Percentiles rank a stretch among this genome's conserved stretches.
Conservation (phyloP, 75 land plant genomes). For the Selaginella moellendorffii region DNA sequence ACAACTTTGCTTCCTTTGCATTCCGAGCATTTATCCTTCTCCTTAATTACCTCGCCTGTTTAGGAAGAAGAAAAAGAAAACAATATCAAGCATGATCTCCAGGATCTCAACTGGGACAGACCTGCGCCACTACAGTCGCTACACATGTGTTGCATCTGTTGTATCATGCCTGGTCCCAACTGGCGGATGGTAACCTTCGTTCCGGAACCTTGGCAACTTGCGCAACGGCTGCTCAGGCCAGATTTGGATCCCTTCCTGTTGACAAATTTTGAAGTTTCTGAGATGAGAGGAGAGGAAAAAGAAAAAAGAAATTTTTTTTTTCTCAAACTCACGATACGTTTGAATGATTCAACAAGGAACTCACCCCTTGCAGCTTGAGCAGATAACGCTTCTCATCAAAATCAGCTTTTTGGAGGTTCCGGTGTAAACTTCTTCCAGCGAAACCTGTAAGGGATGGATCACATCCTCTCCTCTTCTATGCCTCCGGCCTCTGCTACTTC, state of each 20-base stretch:
- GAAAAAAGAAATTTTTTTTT: background rate
- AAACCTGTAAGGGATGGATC: constrained; percentile 46
- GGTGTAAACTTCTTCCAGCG: constrained; percentile 1
- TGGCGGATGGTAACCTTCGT: constrained; percentile 20
- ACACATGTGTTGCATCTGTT: constrained; percentile 15
- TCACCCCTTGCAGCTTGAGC: constrained; percentile 5
- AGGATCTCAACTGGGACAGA: background rate
- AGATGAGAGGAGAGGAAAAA: background rate
- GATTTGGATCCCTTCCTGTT: constrained; percentile 17
- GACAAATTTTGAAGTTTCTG: background rate
- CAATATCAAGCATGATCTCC: background rate
- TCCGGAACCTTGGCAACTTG: constrained; percentile 16
- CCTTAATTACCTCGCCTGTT: constrained; percentile 49
- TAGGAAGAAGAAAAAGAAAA: background rate
- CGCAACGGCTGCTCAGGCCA: constrained; percentile 11
- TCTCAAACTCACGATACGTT: background rate
- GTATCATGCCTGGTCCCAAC: constrained; percentile 21
- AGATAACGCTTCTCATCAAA: background rate
- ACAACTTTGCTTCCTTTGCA: constrained; percentile 60
- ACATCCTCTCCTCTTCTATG: constrained; percentile 72
- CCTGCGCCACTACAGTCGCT: constrained; percentile 4
- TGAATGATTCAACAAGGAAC: no score
- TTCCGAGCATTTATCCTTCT: constrained; percentile 47
- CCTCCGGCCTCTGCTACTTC: constrained; percentile 45
- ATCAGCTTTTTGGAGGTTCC: constrained; percentile 3